Conservation (phyloP, 306 rosid species). For the Quercus gilva region DNA sequence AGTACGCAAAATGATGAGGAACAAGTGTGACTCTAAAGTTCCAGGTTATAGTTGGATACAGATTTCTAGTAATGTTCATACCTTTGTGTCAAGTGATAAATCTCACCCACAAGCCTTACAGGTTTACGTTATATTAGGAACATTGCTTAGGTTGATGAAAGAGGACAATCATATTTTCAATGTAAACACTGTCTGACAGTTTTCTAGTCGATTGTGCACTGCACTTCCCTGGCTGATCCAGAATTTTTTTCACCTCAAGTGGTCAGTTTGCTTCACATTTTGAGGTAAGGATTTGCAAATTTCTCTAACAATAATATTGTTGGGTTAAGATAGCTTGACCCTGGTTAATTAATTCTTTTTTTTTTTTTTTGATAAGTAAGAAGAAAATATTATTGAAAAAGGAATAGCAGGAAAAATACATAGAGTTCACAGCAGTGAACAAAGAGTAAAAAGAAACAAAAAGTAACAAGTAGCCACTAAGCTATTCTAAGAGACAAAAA, state of each 20-base stretch:
- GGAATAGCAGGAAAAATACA: too few species aligned
- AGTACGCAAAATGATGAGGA: constrained; percentile 42
- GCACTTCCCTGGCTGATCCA: neutral
- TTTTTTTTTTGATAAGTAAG: too few species aligned
- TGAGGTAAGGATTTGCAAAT: neutral
- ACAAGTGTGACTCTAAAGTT: constrained; percentile 37
- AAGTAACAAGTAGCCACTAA: too few species aligned
- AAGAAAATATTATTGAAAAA: too few species aligned
- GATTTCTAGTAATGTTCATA: constrained; percentile 42
- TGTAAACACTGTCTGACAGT: neutral
- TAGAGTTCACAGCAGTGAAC: too few species aligned
- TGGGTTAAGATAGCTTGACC: too few species aligned
- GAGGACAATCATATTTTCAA: constrained; percentile 14
- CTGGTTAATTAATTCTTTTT: too few species aligned
- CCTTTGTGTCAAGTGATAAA: constrained; percentile 53
- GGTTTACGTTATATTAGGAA: constrained; percentile 36
- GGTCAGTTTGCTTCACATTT: neutral
- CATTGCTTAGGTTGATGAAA: constrained; percentile 44
- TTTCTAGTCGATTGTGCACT: neutral
- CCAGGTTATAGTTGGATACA: constrained; percentile 79
- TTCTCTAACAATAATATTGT: neutral
- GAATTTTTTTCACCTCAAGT: neutral
- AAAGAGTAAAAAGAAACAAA: too few species aligned
- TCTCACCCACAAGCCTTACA: constrained; percentile 44
- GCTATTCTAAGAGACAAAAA: too few species aligned